Conservation (phyloP, 2,329 filamentous ascomycete genomes). For the Epichloe hybrida region DNA sequence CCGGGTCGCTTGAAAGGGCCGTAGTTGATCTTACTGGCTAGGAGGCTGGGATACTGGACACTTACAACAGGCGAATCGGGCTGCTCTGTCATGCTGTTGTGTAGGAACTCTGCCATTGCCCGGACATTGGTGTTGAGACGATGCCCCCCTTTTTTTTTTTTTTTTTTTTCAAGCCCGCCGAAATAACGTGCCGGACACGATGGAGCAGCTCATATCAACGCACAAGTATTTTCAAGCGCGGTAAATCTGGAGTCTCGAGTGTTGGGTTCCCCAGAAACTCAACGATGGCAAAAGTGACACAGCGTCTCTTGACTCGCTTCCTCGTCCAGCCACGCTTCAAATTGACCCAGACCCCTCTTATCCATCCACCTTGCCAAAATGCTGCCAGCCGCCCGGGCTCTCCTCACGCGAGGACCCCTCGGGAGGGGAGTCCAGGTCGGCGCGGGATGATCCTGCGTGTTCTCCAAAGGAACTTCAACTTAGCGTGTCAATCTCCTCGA, state of each 20-base stretch:
- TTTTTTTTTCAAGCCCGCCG: too few species aligned
- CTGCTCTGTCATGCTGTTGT: constrained; percentile 12
- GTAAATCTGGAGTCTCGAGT: constrained; percentile 19
- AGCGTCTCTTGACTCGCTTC: constrained; percentile 23
- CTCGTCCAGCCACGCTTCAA: constrained; percentile 31
- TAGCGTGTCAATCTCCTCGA: too few species aligned
- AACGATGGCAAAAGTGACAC: constrained; percentile 31
- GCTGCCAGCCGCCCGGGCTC: too few species aligned
- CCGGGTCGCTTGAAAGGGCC: constrained; percentile 23
- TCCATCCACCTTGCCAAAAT: too few species aligned
- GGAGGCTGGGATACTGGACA: constrained; percentile 31
- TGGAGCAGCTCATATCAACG: constrained; percentile 7
- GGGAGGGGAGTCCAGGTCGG: too few species aligned
- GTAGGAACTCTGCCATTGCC: constrained; percentile 27
- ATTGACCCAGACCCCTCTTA: constrained; percentile 5
- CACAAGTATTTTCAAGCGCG: constrained; percentile 25
- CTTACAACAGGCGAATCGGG: constrained; percentile 21
- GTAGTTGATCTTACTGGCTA: constrained; percentile 18
- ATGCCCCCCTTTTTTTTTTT: neutral
- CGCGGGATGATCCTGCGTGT: too few species aligned
- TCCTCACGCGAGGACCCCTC: constrained; percentile 11
- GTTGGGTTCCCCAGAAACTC: constrained; percentile 30
- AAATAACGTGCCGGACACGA: too few species aligned
- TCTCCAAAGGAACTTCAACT: too few species aligned
- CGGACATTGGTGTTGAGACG: constrained; percentile 30